phyloP scores from a whole-genome alignment of 108 stramenopile genomes.

The Seminavis robusta region DNA sequence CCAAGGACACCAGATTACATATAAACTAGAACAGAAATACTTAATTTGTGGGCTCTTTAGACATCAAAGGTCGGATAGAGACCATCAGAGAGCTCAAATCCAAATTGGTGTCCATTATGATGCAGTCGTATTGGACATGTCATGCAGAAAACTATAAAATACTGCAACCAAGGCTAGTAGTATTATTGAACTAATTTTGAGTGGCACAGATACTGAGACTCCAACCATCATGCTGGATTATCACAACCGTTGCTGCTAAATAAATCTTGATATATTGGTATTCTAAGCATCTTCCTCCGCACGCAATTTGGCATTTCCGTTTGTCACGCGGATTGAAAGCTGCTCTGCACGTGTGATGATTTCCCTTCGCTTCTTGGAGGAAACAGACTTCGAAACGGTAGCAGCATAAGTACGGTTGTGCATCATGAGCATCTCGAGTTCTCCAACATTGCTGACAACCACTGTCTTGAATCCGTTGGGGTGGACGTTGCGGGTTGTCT shows the following conservation, averaged over 20 bases:
- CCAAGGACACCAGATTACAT: too few relatives aligned
- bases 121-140: too few relatives aligned
- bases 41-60: too few relatives aligned
- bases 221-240: too few relatives aligned
- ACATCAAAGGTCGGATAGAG: too few relatives aligned
- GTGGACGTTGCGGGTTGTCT: constrained; percentile 94
- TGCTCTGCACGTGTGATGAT: constrained; percentile 98
- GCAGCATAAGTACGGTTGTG: constrained; percentile 99
- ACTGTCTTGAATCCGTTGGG: constrained; percentile 99
- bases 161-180: neutral
- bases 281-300: constrained; percentile 94
- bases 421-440: constrained; percentile 99
- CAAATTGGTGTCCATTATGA: too few relatives aligned
- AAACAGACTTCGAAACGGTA: constrained; percentile 95
- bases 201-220: too few relatives aligned
- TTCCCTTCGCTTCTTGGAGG: constrained; percentile 86
- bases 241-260: neutral
- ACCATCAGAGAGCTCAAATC: too few relatives aligned
- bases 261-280: constrained; percentile 3
- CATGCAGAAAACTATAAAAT: too few relatives aligned
- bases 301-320: constrained; percentile 87
- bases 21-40: too few relatives aligned
- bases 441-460: constrained; percentile 93
- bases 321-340: constrained; percentile 92
- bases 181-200: too few relatives aligned